Base-by-base conservation (phyloP, 805 yeast genomes). In the Candida methanosorbosa region DNA sequence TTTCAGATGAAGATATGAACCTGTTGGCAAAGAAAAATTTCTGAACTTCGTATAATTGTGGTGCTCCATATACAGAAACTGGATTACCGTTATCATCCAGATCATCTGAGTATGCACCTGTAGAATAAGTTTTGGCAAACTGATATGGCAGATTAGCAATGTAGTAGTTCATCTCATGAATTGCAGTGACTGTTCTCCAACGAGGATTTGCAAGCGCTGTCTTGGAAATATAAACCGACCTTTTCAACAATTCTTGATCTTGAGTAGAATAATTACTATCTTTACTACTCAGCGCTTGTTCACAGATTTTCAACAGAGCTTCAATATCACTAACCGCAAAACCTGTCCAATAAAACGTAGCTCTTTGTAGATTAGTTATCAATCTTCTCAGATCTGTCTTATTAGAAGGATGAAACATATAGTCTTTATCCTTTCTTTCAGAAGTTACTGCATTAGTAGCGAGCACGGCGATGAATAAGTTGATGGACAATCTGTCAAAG, bases 311-410 rank as follows among this genome's bases (percentile, higher is more conserved):
- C 2, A 72, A 49, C 52, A 80, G 59, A 17, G 68, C 60, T 32
- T 72, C 71, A 20, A 80, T 61, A 53, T 80, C 86, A 28, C 62
- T 64, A 18, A 66, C 63, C 11, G 78, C 64, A 48, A 80, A 80
- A 0, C 86, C 87, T 1, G 84, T 75, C 88, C 88, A 80, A 45
- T 75, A 76, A 49, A 80, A 78, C 0, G 87, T 76, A 1, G 81
- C 75, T 38, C 79, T 63, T 50, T 75, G 83, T 20, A 80, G 49
- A 46, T 80, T 80, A 4, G 72, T 66, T 11, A 80, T 68, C 42
- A 80, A 61, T 32, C 78, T 53, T 39, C 78, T 57, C 26, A 80
- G 52, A 40, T 76, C 78, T 15, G 51, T 52, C 28, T 73, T 59
- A 44, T 78, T 78, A 1, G 68, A 52, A 0, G 76, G 70, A 59